Evolutionary conservation across 257 asterid species (phyloP).

Genomic region (Nicotiana paniculata): DNA sequence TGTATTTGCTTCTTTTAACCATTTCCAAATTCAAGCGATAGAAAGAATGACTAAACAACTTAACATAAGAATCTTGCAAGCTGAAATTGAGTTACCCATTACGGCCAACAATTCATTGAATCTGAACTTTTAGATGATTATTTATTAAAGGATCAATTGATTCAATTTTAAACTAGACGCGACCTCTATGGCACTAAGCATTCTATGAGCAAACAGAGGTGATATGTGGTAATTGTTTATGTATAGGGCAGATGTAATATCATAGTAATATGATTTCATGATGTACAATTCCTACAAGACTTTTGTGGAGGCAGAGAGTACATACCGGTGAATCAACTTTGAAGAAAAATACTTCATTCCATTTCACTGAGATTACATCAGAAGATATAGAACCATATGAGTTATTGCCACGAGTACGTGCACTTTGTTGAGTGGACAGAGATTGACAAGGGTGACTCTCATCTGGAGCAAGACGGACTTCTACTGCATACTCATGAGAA

Average conservation of each 20-base stretch:
- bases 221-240: not conserved
- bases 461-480: slow-evolving; percentile 51
- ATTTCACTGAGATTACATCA: slow-evolving; percentile 52
- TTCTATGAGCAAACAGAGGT: not conserved
- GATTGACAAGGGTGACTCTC: slow-evolving; percentile 35
- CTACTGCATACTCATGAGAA: slow-evolving; percentile 57
- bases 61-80: not conserved
- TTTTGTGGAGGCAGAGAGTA: slow-evolving; percentile 11
- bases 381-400: slow-evolving; percentile 43
- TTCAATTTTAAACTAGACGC: not conserved
- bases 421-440: slow-evolving; percentile 49
- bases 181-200: not conserved
- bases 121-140: not conserved
- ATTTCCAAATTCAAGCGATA: not conserved
- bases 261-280: not conserved
- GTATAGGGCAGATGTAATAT: not conserved
- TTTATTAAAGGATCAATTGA: not conserved
- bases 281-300: not conserved
- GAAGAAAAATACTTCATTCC: slow-evolving; percentile 96
- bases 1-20: not conserved
- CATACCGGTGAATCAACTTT: slow-evolving; percentile 72
- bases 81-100: not conserved
- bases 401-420: slow-evolving; percentile 65
- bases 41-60: not conserved
- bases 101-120: not conserved